Base-by-base conservation (phyloP, 2,329 filamentous ascomycete species). In the Cryphonectria radicalis region DNA sequence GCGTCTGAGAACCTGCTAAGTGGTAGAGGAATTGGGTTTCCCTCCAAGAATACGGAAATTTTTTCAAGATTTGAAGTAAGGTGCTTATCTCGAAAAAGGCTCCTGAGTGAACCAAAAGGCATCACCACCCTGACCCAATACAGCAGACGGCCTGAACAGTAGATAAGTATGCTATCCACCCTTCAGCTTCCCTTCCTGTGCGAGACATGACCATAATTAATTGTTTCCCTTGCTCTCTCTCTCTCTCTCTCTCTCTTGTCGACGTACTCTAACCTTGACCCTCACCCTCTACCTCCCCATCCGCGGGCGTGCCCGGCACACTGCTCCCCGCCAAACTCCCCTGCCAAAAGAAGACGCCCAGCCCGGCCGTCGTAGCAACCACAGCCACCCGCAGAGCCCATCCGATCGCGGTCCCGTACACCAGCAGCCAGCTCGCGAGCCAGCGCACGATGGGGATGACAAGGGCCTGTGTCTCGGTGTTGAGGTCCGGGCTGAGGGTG, bases 381-480 rank as follows among this genome's bases (percentile, higher is more conserved):
- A 71, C 62, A 0, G 43, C 37, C 1, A 65, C 13, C 57, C 71
- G 63, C n/a, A 71, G 6, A 17, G 42, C 4, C 71, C 71, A 73
- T 2, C 62, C 63, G 25, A 73, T 46, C 46, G 65, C 62, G 14
- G 22, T 63, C 0, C 72, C 72, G 17, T 73, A 73, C 19, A 67
- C 65, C 59, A 73, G 65, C 11, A 73, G 46, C 72, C 72, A 73
- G 25, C 72, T 35, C 40, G 72, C 63, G 32, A 73, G 42, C 72
- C 72, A 73, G n/a, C 37, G 37, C 25, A 73, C 72, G 4, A 73
- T 50, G 17, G 72, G 72, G 25, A 63, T 64, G 37, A 73, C 72
- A 13, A 73, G 64, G 63, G 50, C 67, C 10, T 71, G 35, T 8
- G 13, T 50, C 59, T 73, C 72, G 13, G 46, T 67, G 55, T 67